These are phyloP conservation scores for Westerdykella ornata DNA, from an alignment of 2,329 filamentous ascomycete species.

Conservation along the genomic window DNA sequence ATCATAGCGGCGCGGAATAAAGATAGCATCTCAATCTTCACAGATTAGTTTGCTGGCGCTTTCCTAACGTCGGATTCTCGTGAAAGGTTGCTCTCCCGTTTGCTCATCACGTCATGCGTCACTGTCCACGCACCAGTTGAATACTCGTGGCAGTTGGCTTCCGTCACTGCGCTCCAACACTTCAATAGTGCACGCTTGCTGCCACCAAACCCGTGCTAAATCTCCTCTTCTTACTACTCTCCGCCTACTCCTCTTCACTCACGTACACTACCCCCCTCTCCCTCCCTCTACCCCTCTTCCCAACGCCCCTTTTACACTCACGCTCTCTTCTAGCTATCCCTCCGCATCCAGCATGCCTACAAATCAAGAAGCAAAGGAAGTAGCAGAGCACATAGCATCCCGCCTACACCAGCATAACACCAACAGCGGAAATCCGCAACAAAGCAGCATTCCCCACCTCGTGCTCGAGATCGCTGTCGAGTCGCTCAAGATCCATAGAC, in stretches of 20 bases:
- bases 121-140: too few species aligned
- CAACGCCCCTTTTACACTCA: neutral
- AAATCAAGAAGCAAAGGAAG: neutral
- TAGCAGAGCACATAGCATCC: neutral
- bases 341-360: neutral
- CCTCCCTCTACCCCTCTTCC: neutral
- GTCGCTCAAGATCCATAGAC: conserved; percentile 13
- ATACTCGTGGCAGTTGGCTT: too few species aligned
- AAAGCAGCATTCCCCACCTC: conserved; percentile 1
- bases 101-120: too few species aligned
- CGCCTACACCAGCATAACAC: neutral
- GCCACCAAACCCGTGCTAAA: too few species aligned
- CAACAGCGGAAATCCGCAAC: neutral
- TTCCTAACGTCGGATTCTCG: too few species aligned
- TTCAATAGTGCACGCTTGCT: too few species aligned
- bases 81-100: too few species aligned
- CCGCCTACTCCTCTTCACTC: neutral
- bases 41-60: too few species aligned
- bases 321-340: neutral
- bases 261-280: neutral
- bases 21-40: too few species aligned
- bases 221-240: too few species aligned
- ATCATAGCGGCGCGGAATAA: too few species aligned
- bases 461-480: conserved; percentile 19
- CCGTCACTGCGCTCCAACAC: too few species aligned